phyloP scores from a whole-genome alignment of 306 rosid genomes.

The Albizia julibrissin region DNA sequence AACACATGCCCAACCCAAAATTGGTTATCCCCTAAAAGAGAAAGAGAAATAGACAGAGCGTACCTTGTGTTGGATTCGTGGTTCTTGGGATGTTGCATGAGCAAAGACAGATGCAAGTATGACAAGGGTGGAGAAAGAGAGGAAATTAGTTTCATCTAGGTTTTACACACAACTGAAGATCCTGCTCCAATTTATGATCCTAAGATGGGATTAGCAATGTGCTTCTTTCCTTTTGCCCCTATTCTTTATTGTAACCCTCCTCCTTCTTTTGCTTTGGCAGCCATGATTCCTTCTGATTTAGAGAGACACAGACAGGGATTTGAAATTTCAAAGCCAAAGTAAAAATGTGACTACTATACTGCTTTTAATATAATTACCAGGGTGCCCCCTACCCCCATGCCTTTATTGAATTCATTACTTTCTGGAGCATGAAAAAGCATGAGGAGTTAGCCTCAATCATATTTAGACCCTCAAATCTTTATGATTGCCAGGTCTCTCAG shows the following conservation, averaged over 20 bases:
- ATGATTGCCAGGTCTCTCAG: conserved; percentile 52
- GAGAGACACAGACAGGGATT: conserved; percentile 38
- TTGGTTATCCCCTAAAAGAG: neutral
- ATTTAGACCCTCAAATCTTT: conserved; percentile 34
- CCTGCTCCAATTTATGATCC: conserved; percentile 31
- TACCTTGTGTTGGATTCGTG: conserved; percentile 72
- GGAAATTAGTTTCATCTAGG: conserved; percentile 72
- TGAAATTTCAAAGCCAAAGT: conserved; percentile 62
- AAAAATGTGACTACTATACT: conserved; percentile 32
- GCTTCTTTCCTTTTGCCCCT: conserved; percentile 52
- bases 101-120: conserved; percentile 51
- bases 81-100: conserved; percentile 87
- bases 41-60: conserved; percentile 21
- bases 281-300: conserved; percentile 50
- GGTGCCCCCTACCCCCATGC: conserved; percentile 39
- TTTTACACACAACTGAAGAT: conserved; percentile 40
- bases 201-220: conserved; percentile 55
- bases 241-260: conserved; percentile 59
- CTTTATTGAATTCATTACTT: conserved; percentile 41
- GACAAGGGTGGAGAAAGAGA: conserved; percentile 54
- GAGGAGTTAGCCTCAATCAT: conserved; percentile 44
- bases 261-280: conserved; percentile 70
- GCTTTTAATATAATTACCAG: conserved; percentile 52
- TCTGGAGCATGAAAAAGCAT: conserved; percentile 19
- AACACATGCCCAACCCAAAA: neutral